Evolutionary conservation across 371 early-diverging fungal species (phyloP).

Genomic region (Rhizopus delemar): DNA sequence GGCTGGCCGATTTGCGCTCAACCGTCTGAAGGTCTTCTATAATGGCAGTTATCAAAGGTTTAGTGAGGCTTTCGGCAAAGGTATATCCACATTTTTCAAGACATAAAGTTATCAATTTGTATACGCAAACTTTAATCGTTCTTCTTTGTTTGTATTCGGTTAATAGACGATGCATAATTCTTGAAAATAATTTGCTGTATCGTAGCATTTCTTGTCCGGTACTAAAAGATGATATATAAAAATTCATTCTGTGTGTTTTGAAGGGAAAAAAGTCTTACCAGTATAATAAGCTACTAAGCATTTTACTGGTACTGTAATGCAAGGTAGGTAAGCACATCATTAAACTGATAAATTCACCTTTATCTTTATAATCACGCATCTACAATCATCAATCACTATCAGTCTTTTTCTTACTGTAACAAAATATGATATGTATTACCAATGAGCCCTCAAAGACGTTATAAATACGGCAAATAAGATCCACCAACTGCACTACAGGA

Average conservation of each 20-base stretch:
- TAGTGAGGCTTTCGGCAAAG: conserved; percentile 41
- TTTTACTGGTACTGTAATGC: conserved; percentile 38
- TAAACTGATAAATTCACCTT: conserved; percentile 37
- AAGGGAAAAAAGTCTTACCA: conserved; percentile 28
- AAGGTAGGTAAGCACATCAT: conserved; percentile 47
- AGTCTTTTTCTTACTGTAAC: neutral
- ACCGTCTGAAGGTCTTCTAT: conserved; percentile 33
- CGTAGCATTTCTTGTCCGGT: conserved; percentile 41
- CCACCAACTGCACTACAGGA: conserved; percentile 44
- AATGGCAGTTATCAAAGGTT: conserved; percentile 30
- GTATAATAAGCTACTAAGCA: conserved; percentile 42
- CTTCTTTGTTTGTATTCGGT: conserved; percentile 41
- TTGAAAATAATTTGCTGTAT: conserved; percentile 41
- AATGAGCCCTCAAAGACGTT: conserved; percentile 49
- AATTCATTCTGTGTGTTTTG: neutral
- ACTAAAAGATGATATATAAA: conserved; percentile 16
- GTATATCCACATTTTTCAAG: conserved; percentile 47
- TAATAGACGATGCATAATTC: conserved; percentile 43
- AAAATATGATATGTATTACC: conserved; percentile 24
- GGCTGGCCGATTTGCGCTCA: conserved; percentile 18
- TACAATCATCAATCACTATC: conserved; percentile 2
- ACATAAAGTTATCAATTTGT: conserved; percentile 43
- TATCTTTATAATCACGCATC: conserved; percentile 44
- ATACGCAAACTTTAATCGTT: conserved; percentile 37
- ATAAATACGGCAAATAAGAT: conserved; percentile 49